These are phyloP conservation scores for Protomyces macrosporus DNA, from an alignment of 1,139 yeast genomes.

Conservation along the genomic window DNA sequence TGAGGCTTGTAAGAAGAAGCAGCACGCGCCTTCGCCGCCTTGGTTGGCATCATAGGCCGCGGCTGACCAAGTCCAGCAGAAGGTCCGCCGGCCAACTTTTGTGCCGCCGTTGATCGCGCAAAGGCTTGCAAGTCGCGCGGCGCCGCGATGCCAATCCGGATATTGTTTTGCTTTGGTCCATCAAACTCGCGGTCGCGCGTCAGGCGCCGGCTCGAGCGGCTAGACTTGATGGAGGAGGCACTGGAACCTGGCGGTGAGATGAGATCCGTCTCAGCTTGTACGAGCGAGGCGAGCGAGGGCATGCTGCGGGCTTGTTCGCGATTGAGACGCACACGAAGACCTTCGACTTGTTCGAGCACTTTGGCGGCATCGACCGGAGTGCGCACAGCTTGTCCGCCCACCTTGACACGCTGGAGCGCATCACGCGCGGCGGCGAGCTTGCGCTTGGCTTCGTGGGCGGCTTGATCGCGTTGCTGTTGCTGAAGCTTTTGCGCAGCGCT, in stretches of 20 bases:
- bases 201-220: slow-evolving; percentile 1
- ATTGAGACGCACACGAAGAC: background rate
- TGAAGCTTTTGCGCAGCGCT: slow-evolving; percentile 3
- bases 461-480: slow-evolving; percentile 3
- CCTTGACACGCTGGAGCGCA: slow-evolving; percentile 11
- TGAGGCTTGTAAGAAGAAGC: slow-evolving; percentile 5
- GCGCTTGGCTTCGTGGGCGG: slow-evolving; percentile 6
- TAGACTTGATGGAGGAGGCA: background rate
- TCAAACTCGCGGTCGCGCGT: background rate
- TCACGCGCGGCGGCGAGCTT: slow-evolving; percentile 19
- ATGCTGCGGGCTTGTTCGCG: background rate
- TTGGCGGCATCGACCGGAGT: background rate
- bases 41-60: background rate
- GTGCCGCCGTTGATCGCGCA: background rate
- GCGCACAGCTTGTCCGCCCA: background rate
- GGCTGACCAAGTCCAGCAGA: background rate
- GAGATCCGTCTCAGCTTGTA: background rate
- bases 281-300: background rate
- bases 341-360: background rate
- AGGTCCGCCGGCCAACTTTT: background rate
- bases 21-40: background rate
- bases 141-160: slow-evolving; percentile 16
- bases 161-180: background rate
- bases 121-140: slow-evolving; percentile 5
- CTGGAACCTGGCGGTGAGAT: background rate